Base-by-base conservation (phyloP, 2,329 filamentous ascomycete genomes). In the Colletotrichum lindemuthianum region DNA sequence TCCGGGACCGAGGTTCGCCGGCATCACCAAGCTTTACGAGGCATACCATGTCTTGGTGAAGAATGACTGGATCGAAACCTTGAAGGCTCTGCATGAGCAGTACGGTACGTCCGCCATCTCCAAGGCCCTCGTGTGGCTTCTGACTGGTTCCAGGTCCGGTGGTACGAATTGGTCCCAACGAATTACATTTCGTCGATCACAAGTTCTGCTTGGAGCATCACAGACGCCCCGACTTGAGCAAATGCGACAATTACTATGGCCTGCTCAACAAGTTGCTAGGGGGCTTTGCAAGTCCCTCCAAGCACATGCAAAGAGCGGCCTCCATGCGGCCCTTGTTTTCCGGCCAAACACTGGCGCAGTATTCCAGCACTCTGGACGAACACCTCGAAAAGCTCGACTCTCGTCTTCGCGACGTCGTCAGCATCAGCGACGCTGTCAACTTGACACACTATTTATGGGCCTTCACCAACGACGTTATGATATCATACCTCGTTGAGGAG, bases 381-480 rank as follows among this genome's bases (percentile, higher is more conserved):
- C 47, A 67, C 4, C 40, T 67, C 11, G 65, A 65, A 6, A 54
- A 50, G 4, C 15, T 67, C 4, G 50, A 61, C 7, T 16, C 40
- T 3, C 60, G 50, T 1, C 43, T 67, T 15, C 16, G 40, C 12
- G 45, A 56, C 40, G 65, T 52, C 8, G 24, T 56, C 8, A 11
- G 9, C 2, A 8, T 41, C 6, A 10, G 15, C 1, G 41, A 48
- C 4, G 47, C 7, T 3, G 48, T 57, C 41, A 67, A 67, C 16
- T 12, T 63, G 32, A 67, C 65, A 7, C 41, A 65, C 33, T 57
- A 57, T 3, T 36, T 67, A 2, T 67, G 65, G 67, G 67, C 67
- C 15, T 69, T 59, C 48, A 69, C 67, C 4, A 69, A 59, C 44
- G 67, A 69, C n/a, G 34, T 69, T 0, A 69, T 69, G 67, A 44